Conservation (phyloP, 441 rosid species). For the Populus trichocarpa region DNA sequence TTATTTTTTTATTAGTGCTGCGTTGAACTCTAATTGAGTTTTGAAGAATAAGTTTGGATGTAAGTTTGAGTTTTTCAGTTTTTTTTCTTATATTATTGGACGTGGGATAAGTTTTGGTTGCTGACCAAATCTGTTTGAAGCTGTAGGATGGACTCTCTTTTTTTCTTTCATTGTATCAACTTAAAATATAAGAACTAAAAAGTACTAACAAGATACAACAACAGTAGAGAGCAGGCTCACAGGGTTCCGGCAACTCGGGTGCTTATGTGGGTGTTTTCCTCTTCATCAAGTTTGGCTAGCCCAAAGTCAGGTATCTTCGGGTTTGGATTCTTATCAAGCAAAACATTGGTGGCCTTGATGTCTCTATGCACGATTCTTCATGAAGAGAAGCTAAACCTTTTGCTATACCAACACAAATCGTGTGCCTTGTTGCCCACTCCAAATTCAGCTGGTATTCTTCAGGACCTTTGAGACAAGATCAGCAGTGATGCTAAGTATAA, state of each 20-base stretch:
- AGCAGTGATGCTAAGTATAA: background rate
- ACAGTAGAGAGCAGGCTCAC: constrained; percentile 27
- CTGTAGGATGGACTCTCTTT: no score
- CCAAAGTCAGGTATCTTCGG: constrained; percentile 83
- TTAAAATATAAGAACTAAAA: no score
- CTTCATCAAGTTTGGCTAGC: constrained; percentile 79
- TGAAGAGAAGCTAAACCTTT: constrained; percentile 50
- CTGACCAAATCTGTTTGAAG: no score
- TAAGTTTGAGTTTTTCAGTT: no score
- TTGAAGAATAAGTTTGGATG: no score
- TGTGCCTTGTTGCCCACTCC: constrained; percentile 44
- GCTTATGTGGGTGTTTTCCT: constrained; percentile 80
- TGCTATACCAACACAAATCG: constrained; percentile 37
- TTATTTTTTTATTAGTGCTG: no score
- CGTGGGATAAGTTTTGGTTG: no score
- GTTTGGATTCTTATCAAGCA: constrained; percentile 55
- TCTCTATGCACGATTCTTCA: constrained; percentile 57
- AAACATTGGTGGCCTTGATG: constrained; percentile 46
- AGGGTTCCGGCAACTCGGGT: constrained; percentile 78
- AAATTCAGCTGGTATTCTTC: constrained; percentile 27
- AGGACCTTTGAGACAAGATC: constrained; percentile 17
- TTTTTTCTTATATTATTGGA: no score
- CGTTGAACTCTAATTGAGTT: no score
- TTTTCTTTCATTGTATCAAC: no score
- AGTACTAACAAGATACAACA: no score